phyloP scores from a whole-genome alignment of 169 alveolate genomes.

The Cryptosporidium sp. region DNA sequence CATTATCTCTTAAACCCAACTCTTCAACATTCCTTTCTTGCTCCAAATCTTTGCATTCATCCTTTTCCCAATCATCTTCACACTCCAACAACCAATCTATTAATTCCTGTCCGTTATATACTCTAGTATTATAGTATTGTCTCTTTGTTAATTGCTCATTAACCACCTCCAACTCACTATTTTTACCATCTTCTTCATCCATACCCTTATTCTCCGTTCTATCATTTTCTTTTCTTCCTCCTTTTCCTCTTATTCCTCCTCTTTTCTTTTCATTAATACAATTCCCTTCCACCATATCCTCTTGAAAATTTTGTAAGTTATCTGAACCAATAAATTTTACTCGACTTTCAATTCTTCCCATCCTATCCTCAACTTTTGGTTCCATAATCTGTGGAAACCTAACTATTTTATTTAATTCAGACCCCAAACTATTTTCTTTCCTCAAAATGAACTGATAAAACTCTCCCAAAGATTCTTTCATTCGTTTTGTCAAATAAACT shows the following conservation, averaged over 20 bases:
- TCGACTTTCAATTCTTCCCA: neutral
- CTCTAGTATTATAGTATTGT: conserved; percentile 45
- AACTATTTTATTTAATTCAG: neutral
- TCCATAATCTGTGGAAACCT: conserved; percentile 4
- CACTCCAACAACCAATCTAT: neutral
- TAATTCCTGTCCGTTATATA: conserved; percentile 34
- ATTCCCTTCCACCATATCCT: neutral
- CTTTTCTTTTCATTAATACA: too few relatives aligned
- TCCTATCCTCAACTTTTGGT: neutral
- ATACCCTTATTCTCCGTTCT: neutral
- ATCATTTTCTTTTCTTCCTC: neutral
- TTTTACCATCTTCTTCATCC: neutral
- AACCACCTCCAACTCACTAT: conserved; percentile 33
- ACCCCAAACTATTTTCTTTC: neutral
- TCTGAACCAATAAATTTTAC: neutral
- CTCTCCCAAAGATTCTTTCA: conserved; percentile 21
- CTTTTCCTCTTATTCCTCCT: neutral
- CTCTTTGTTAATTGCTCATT: conserved; percentile 64
- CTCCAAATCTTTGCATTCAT: neutral
- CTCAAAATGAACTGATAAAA: conserved; percentile 5
- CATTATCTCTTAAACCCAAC: neutral
- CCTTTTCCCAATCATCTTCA: neutral
- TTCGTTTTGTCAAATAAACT: conserved; percentile 3
- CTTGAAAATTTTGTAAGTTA: neutral
- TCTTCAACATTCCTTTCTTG: neutral